Base-by-base conservation (phyloP, 306 rosid species). In the Sphenostylis stenocarpa region DNA sequence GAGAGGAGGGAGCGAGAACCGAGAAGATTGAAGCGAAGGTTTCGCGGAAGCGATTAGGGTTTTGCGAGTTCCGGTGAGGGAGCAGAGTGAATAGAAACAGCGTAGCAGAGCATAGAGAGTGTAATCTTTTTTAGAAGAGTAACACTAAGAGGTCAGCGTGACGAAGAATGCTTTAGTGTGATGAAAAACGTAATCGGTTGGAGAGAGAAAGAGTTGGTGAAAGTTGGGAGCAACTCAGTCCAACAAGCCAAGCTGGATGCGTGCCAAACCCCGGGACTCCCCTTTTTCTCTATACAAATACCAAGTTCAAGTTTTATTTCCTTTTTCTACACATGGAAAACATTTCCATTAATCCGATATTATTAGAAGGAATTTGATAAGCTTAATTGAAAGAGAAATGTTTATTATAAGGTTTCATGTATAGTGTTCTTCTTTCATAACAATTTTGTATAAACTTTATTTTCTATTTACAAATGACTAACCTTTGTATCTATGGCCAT, bases 1-100 rank as follows among this genome's bases (percentile, higher is more conserved):
- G 48, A 12, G 20, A 24, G 4, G 6, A 36, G 63, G 13, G 10
- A 49, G 52, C 4, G 10, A 5, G 15, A 45, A 4, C 6, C 11
- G 43, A 72, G 15, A 45, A 10, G 20, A 76, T 21, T 61, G 26
- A 76, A 16, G 47, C 33, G 29, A 33, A 67, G 20, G 41, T 51
- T 14, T 17, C 23, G 15, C 17, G 31, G 66, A 19, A 6, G 26
- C 64, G 45, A 80, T 80, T 83, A 81, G 87, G 87, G 86, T 79
- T 60, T 80, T 64, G 41, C 68, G 70, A 33, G 41, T 23, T 39
- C n/a, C 10, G 2, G 71, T 13, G 57, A 51, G 51, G 45, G 12
- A 26, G 73, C 58, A 36, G 31, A 33, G 39, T 5, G 24, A 34
- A 33, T 7, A 31, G 36, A 57, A 45, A 45, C 5, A 49, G 53